These are phyloP conservation scores for Phylloporus sp. DNA, from an alignment of 768 basidiomycete genomes.

Conservation along the genomic window DNA sequence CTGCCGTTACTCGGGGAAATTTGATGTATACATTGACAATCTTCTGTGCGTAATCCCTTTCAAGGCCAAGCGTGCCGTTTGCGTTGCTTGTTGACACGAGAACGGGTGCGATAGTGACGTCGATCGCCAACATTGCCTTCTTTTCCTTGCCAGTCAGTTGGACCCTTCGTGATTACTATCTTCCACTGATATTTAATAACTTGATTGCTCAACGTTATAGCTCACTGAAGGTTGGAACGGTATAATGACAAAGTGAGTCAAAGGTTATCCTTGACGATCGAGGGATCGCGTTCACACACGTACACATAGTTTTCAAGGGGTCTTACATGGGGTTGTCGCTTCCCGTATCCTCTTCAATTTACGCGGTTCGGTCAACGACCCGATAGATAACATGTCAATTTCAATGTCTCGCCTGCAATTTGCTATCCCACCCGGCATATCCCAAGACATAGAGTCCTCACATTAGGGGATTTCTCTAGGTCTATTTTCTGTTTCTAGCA, in stretches of 20 bases:
- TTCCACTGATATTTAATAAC: background rate
- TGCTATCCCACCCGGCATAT: background rate
- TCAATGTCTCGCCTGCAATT: background rate
- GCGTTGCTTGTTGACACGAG: background rate
- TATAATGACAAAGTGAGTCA: background rate
- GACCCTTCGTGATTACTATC: background rate
- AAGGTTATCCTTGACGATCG: background rate
- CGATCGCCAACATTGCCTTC: background rate
- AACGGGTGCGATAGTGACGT: background rate
- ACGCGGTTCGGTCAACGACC: background rate
- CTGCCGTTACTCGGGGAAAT: slow-evolving; percentile 8
- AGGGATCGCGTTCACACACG: background rate
- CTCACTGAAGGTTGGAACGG: background rate
- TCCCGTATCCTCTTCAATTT: slow-evolving; percentile 11
- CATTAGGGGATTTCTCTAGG: background rate
- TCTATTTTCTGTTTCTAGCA: background rate
- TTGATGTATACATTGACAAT: slow-evolving; percentile 5
- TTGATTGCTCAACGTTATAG: background rate
- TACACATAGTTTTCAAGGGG: slow-evolving; percentile 6
- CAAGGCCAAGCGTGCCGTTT: too few species aligned
- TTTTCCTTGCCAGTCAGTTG: background rate
- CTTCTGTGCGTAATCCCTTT: slow-evolving; percentile 7
- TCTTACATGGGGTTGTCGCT: slow-evolving; percentile 9
- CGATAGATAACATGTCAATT: background rate
- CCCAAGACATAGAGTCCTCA: background rate